phyloP scores from a whole-genome alignment of 2,329 filamentous ascomycete genomes.

The Colletotrichum orchidophilum region DNA sequence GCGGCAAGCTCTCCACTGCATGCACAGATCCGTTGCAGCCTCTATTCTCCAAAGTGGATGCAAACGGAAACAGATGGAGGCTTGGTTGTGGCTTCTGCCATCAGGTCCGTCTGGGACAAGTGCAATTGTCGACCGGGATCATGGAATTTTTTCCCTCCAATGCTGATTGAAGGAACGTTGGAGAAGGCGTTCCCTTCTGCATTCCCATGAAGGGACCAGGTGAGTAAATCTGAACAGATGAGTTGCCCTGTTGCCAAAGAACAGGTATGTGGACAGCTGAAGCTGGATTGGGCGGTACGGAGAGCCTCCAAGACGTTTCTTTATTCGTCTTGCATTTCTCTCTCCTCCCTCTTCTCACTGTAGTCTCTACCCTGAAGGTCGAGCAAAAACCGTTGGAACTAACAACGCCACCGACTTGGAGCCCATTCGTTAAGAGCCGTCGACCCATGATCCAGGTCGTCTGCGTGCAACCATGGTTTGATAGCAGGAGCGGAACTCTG shows the following conservation, averaged over 20 bases:
- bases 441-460: constrained; percentile 28
- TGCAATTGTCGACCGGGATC: constrained; percentile 7
- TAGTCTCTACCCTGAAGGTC: background rate
- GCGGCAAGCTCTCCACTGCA: constrained; percentile 6
- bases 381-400: constrained; percentile 17
- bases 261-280: background rate
- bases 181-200: background rate
- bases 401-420: constrained; percentile 14
- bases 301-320: background rate
- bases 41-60: constrained; percentile 4
- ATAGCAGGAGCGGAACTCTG: constrained; percentile 13
- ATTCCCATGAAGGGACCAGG: background rate
- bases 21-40: constrained; percentile 15
- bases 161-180: background rate
- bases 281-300: background rate
- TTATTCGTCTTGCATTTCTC: background rate
- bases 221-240: background rate
- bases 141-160: background rate
- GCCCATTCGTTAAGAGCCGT: constrained; percentile 6
- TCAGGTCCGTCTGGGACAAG: background rate
- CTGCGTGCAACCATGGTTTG: constrained; percentile 27
- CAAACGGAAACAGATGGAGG: constrained; percentile 17
- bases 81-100: constrained; percentile 17
- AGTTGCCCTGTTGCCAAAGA: background rate
- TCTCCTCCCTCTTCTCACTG: background rate